Conservation (phyloP, 768 basidiomycete species). For the Boletales sp. region DNA sequence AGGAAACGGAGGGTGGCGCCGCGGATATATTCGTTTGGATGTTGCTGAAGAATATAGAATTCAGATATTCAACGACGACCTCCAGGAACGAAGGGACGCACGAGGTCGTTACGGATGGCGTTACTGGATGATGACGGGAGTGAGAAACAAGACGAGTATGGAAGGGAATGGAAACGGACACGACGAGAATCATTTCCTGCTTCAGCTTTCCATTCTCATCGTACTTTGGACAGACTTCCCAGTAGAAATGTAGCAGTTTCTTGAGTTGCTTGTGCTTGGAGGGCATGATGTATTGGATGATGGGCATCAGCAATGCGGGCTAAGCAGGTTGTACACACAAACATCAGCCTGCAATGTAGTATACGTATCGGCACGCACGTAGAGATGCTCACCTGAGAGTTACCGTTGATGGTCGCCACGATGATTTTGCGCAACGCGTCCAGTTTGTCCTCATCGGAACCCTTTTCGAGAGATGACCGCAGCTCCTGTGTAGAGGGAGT, state of each 20-base stretch:
- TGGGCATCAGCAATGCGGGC: constrained; percentile 94
- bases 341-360: not conserved
- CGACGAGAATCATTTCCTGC: constrained; percentile 99
- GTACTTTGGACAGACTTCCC: constrained; percentile 97
- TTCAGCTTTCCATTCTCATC: constrained; percentile 96
- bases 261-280: constrained; percentile 94
- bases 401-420: constrained; percentile 91
- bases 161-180: constrained; percentile 50
- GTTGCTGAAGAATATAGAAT: constrained; percentile 62
- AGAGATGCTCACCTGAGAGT: constrained; percentile 65
- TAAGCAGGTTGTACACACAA: constrained; percentile 26
- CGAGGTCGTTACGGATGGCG: constrained; percentile 96
- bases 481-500: constrained; percentile 81
- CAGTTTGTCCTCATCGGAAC: constrained; percentile 93
- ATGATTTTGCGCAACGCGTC: constrained; percentile 96
- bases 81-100: constrained; percentile 36
- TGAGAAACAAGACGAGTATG: not conserved
- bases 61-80: not conserved
- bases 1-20: constrained; percentile 96
- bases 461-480: constrained; percentile 83
- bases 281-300: constrained; percentile 97
- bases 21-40: constrained; percentile 98
- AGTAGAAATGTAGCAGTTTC: constrained; percentile 94
- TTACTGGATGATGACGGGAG: constrained; percentile 51
- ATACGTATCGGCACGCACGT: not conserved